These are phyloP conservation scores for Magnusiomyces tetraspermus DNA, from an alignment of 1,139 yeast species.

Conservation along the genomic window DNA sequence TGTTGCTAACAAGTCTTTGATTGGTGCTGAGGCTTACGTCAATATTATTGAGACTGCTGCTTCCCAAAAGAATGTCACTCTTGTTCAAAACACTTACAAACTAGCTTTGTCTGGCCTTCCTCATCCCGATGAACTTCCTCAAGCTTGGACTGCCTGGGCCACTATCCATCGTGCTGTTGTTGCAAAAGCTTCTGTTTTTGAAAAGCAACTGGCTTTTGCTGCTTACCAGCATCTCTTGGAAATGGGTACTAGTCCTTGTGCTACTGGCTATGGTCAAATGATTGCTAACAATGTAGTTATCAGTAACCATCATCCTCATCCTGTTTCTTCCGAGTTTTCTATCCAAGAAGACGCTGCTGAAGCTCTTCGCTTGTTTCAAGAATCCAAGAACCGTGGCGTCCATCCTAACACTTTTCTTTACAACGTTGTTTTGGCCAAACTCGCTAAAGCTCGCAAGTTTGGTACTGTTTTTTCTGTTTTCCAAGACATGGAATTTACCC, in stretches of 20 bases:
- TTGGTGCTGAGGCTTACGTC: slow-evolving; percentile 22
- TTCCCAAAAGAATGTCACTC: slow-evolving; percentile 4
- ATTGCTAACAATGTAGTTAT: slow-evolving; percentile 20
- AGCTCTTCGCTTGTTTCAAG: slow-evolving; percentile 31
- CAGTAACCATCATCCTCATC: background rate
- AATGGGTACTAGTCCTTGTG: slow-evolving; percentile 32
- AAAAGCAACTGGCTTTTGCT: slow-evolving; percentile 21
- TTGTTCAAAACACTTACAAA: slow-evolving; percentile 17
- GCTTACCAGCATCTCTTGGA: slow-evolving; percentile 27
- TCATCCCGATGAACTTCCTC: slow-evolving; percentile 22
- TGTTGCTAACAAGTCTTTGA: slow-evolving; percentile 15
- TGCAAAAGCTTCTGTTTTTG: slow-evolving; percentile 20
- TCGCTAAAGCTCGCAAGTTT: slow-evolving; percentile 31
- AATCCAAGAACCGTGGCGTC: slow-evolving; percentile 29
- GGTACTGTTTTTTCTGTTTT: slow-evolving; percentile 29
- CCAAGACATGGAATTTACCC: slow-evolving; percentile 29
- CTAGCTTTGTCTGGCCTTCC: slow-evolving; percentile 21
- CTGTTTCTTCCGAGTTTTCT: slow-evolving; percentile 17
- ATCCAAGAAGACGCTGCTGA: slow-evolving; percentile 30
- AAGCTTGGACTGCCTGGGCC: slow-evolving; percentile 26
- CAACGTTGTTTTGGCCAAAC: slow-evolving; percentile 32
- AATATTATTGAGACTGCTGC: slow-evolving; percentile 22
- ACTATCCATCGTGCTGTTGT: slow-evolving; percentile 24
- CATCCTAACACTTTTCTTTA: slow-evolving; percentile 31
- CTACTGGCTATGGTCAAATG: slow-evolving; percentile 32